Evolutionary conservation across 73 alveolate genomes (phyloP).

Genomic region (Paraurostyla sp.): DNA sequence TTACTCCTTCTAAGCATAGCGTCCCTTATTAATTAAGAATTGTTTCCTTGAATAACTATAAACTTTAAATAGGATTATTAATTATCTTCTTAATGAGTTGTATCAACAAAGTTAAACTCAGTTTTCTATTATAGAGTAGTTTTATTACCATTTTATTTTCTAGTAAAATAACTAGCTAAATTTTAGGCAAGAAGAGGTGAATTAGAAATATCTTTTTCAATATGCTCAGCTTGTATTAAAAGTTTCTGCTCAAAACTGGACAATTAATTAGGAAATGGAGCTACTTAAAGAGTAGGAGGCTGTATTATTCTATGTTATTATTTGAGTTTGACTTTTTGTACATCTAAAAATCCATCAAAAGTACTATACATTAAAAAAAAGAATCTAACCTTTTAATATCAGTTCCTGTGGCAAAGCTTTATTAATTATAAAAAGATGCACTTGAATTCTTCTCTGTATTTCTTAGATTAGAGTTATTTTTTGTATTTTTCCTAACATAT

Average conservation of each 20-base stretch:
- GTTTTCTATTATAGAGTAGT: not conserved
- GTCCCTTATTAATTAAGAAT: conserved; percentile 70
- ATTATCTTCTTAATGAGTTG: not conserved
- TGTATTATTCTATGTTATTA: not conserved
- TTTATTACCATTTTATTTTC: not conserved
- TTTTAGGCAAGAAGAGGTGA: not conserved
- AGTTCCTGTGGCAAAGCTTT: not conserved
- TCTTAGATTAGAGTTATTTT: not conserved
- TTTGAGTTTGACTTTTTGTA: not conserved
- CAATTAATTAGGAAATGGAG: not conserved
- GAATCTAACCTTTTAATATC: not conserved
- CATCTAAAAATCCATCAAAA: not conserved
- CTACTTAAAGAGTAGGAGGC: not conserved
- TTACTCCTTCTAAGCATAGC: conserved; percentile 67
- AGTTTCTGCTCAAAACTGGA: not conserved
- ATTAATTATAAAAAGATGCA: not conserved
- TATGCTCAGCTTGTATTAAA: not conserved
- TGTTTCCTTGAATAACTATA: conserved; percentile 82
- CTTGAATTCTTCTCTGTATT: not conserved
- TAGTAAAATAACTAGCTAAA: no score
- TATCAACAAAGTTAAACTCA: not conserved
- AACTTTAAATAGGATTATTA: conserved; percentile 28
- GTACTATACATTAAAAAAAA: not conserved
- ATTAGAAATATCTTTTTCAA: no score
- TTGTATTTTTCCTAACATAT: not conserved